A percentile compares a stretch with the other conserved stretches of the same genome.
Conservation (phyloP, 2,329 filamentous ascomycete species). For the Botrytis pseudocinerea region DNA sequence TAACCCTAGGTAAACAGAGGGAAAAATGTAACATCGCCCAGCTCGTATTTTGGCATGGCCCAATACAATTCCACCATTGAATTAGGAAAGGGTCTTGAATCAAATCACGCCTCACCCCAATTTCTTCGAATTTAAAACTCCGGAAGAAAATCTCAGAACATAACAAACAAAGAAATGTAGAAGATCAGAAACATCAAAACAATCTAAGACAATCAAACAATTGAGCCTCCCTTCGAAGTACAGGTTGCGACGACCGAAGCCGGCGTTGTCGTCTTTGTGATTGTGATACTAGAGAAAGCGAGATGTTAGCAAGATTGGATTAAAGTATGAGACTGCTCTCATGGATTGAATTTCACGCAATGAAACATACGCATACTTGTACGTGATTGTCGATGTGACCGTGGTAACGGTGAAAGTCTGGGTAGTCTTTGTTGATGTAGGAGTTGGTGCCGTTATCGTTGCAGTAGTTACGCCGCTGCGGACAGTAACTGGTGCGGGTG, state of each 20-base stretch:
- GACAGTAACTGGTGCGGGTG: conserved; percentile 17
- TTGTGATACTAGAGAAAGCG: conserved; percentile 7
- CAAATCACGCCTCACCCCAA: not conserved
- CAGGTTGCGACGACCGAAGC: conserved; percentile 13
- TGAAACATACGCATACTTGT: conserved; percentile 19
- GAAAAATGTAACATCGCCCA: not conserved
- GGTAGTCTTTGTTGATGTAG: conserved; percentile 10
- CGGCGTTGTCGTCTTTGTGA: conserved; percentile 19
- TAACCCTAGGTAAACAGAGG: not conserved
- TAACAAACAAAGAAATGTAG: not conserved
- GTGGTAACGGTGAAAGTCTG: not conserved
- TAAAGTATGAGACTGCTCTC: not conserved
- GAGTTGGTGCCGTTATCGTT: conserved; percentile 17
- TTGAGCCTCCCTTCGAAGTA: conserved; percentile 12
- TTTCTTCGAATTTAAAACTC: not conserved
- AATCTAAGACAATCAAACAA: not conserved
- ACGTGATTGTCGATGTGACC: conserved; percentile 6
- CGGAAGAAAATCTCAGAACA: not conserved
- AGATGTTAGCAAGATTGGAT: not conserved
- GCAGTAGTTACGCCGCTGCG: conserved; percentile 12
- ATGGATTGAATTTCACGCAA: not conserved
- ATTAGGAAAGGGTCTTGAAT: not conserved
- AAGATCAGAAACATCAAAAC: no score
- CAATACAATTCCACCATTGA: not conserved
- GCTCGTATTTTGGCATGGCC: not conserved